Conservation (phyloP, 192 early-diverging fungal genomes). For the Backusella australiensis region DNA sequence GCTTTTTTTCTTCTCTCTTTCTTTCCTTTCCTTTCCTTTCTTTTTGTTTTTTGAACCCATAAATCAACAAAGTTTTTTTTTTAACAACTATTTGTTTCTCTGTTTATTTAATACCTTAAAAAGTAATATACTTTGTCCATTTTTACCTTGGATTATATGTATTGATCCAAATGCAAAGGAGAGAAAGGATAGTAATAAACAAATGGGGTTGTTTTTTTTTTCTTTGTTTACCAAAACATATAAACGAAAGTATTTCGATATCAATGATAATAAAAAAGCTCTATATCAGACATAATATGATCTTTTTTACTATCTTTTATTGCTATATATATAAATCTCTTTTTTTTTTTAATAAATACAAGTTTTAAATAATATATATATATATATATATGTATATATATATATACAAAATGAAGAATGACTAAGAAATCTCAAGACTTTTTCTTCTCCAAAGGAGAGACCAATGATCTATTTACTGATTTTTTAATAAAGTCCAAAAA, state of each 20-base stretch:
- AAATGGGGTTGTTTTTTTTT: too few relatives aligned
- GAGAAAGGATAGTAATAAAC: too few relatives aligned
- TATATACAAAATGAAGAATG: not conserved
- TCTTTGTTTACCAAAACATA: too few relatives aligned
- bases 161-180: too few relatives aligned
- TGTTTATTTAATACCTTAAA: not conserved
- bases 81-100: too few relatives aligned
- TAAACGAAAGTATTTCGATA: not conserved
- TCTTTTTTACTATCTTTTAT: not conserved
- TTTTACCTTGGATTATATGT: not conserved
- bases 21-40: not conserved
- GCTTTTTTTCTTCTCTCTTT: not conserved
- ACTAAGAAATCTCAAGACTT: not conserved
- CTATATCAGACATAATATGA: not conserved
- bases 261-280: not conserved
- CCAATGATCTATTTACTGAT: constrained; percentile 3
- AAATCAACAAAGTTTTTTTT: not conserved
- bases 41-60: not conserved
- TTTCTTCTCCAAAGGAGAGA: not conserved
- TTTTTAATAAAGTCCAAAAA: constrained; percentile 16
- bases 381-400: not conserved
- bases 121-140: not conserved
- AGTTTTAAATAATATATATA: not conserved
- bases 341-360: not conserved
- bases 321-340: not conserved